Evolutionary conservation across 306 rosid species (phyloP).

Genomic region (Corylus americana): DNA sequence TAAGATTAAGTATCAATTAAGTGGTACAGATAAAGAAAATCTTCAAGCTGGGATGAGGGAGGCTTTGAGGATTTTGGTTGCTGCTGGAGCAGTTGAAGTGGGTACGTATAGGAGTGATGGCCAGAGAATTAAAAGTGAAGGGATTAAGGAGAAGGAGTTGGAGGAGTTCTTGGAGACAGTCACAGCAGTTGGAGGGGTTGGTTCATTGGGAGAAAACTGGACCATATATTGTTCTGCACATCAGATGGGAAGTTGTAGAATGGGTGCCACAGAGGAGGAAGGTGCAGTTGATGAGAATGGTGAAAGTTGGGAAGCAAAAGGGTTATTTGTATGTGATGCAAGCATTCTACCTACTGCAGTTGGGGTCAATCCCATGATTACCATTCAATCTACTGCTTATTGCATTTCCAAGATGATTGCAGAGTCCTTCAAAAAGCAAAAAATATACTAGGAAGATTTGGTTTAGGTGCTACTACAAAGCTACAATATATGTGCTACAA

Average conservation of each 20-base stretch:
- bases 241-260: constrained; percentile 82
- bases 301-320: constrained; percentile 90
- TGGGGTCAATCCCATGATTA: constrained; percentile 99
- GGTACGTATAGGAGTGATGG: constrained; percentile 94
- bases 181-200: constrained; percentile 56
- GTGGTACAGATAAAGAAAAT: constrained; percentile 60
- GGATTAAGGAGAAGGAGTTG: constrained; percentile 54
- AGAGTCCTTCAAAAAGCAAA: constrained; percentile 41
- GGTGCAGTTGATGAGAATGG: constrained; percentile 86
- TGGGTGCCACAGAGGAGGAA: constrained; percentile 61
- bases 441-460: not conserved
- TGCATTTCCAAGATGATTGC: constrained; percentile 77
- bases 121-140: constrained; percentile 64
- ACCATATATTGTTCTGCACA: constrained; percentile 58
- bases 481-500: too few relatives aligned
- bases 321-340: constrained; percentile 83
- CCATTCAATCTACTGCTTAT: constrained; percentile 85
- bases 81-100: constrained; percentile 90
- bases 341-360: constrained; percentile 80
- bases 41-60: constrained; percentile 61
- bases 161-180: constrained; percentile 77
- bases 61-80: constrained; percentile 74
- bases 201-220: constrained; percentile 63
- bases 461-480: too few relatives aligned
- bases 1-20: constrained; percentile 49